Evolutionary conservation across 2,329 filamentous ascomycete genomes (phyloP).

Genomic region (Diaporthe velutina): DNA sequence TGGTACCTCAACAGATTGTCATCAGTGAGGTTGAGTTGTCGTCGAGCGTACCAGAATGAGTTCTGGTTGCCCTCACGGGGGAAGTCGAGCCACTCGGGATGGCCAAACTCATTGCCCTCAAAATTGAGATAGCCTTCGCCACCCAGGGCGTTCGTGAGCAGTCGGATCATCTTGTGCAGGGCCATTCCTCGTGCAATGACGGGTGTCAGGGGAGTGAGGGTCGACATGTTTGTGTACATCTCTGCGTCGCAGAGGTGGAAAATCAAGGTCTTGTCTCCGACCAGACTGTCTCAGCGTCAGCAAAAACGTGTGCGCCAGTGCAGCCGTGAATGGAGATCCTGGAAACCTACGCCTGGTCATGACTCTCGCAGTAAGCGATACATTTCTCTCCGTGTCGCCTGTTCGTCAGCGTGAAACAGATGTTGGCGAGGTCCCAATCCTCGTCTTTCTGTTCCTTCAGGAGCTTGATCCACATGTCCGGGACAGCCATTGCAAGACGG

Average conservation of each 20-base stretch:
- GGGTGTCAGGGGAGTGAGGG: conserved; percentile 83
- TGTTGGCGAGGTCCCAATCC: conserved; percentile 89
- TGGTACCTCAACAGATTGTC: conserved; percentile 88
- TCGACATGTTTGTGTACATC: conserved; percentile 98
- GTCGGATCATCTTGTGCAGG: conserved; percentile 96
- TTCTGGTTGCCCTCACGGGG: conserved; percentile 93
- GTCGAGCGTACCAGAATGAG: conserved; percentile 93
- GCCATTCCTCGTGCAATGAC: conserved; percentile 92
- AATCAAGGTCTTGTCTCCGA: conserved; percentile 96
- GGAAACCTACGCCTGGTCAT: conserved; percentile 93
- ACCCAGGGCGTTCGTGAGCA: conserved; percentile 90
- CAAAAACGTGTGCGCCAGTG: background rate
- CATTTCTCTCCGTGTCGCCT: conserved; percentile 96
- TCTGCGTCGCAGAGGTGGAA: conserved; percentile 99
- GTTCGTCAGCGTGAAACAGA: conserved; percentile 91
- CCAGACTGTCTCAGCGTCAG: conserved; percentile 71
- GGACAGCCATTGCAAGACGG: conserved; percentile 95
- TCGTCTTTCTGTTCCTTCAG: conserved; percentile 93
- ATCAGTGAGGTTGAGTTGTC: conserved; percentile 93
- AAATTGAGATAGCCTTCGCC: conserved; percentile 99
- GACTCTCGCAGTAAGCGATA: conserved; percentile 96
- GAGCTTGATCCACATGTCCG: conserved; percentile 99
- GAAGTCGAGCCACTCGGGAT: conserved; percentile 99
- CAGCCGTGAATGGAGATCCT: background rate
- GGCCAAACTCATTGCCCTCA: conserved; percentile 98